Conservation (phyloP, 139 green algal genomes). For the Coelastrella sp. region DNA sequence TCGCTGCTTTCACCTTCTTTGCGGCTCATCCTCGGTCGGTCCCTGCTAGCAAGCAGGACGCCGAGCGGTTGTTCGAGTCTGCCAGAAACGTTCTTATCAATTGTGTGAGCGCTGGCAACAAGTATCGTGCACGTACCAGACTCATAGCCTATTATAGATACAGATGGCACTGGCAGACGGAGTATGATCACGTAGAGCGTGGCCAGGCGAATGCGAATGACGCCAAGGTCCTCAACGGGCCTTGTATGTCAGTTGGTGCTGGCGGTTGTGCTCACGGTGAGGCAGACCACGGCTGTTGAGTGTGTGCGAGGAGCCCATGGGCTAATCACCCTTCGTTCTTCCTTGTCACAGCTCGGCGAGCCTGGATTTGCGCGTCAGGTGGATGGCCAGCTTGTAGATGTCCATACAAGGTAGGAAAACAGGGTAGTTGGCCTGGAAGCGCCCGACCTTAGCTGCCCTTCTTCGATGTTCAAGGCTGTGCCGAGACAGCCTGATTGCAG, state of each 20-base stretch:
- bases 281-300: neutral
- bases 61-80: neutral
- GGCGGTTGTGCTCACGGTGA: neutral
- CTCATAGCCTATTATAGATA: neutral
- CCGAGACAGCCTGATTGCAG: too few species aligned
- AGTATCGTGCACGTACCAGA: neutral
- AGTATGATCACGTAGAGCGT: neutral
- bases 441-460: neutral
- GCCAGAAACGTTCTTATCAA: neutral
- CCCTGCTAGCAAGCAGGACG: neutral
- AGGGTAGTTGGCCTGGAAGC: neutral
- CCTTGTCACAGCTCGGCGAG: neutral
- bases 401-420: neutral
- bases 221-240: neutral
- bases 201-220: neutral
- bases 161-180: neutral
- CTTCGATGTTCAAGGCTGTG: neutral
- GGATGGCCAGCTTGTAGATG: neutral
- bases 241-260: slow-evolving; percentile 6
- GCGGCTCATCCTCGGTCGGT: neutral
- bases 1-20: neutral
- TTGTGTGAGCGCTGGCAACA: neutral
- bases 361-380: neutral
- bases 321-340: neutral
- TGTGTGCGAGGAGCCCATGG: neutral